A percentile compares a stretch with the other conserved stretches of the same genome.
phyloP scores from a whole-genome alignment of 345 rosid species.

The Camelina sativa region DNA sequence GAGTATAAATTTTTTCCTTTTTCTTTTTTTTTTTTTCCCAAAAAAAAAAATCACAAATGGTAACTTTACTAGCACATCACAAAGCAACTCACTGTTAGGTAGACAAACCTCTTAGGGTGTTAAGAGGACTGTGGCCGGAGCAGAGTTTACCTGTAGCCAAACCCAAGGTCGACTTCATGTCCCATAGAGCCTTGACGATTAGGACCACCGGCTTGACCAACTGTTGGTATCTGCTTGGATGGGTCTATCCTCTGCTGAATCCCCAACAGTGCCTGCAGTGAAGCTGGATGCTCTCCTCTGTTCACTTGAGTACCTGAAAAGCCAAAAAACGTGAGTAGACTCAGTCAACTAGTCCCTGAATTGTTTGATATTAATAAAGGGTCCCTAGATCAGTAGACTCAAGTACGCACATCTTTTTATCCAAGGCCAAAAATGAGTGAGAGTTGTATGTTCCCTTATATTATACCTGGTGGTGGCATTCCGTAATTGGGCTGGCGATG shows the following conservation, averaged over 20 bases:
- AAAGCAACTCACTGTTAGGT: conserved; percentile 33
- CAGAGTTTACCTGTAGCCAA: conserved; percentile 56
- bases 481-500: conserved; percentile 65
- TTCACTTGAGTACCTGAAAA: conserved; percentile 58
- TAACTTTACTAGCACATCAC: conserved; percentile 41
- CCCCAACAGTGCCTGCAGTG: conserved; percentile 75
- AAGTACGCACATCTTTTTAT: neutral
- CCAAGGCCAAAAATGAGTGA: neutral
- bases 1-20: neutral
- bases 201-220: conserved; percentile 48
- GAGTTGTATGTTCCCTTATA: conserved; percentile 10
- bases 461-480: conserved; percentile 56
- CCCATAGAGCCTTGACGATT: conserved; percentile 63
- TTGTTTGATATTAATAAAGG: neutral
- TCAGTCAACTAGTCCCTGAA: conserved; percentile 3
- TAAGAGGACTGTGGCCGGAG: conserved; percentile 32
- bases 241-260: conserved; percentile 74
- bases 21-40: neutral
- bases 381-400: neutral
- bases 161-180: conserved; percentile 79
- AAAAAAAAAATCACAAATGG: conserved; percentile 22
- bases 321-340: neutral
- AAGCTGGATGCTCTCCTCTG: conserved; percentile 63
- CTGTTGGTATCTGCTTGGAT: conserved; percentile 56
- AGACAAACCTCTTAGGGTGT: conserved; percentile 31